phyloP scores from a whole-genome alignment of 352 stramenopile genomes.

The Phytophthora pinifolia region DNA sequence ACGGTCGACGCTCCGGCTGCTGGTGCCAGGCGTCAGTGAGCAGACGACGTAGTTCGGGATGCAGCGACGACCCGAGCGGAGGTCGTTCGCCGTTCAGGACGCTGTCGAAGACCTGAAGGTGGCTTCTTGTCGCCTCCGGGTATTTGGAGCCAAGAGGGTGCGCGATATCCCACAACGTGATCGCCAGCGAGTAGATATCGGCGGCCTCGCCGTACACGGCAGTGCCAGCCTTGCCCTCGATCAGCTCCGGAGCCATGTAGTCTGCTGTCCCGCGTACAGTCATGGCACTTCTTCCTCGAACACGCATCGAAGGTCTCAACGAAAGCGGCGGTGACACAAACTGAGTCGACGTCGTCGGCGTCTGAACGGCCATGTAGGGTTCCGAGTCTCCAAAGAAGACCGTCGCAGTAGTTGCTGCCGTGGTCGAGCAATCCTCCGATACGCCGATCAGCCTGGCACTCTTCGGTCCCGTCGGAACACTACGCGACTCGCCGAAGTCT shows the following conservation, averaged over 20 bases:
- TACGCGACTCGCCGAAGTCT: constrained; percentile 62
- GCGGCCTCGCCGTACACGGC: constrained; percentile 70
- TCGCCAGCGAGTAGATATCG: constrained; percentile 71
- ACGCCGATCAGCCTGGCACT: constrained; percentile 13
- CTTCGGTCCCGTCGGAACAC: constrained; percentile 31
- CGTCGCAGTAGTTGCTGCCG: constrained; percentile 17
- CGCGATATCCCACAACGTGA: constrained; percentile 81
- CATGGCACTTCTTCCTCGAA: constrained; percentile 45
- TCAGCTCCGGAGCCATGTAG: constrained; percentile 85
- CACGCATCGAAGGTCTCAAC: constrained; percentile 31
- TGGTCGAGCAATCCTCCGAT: constrained; percentile 11
- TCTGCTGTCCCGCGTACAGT: constrained; percentile 76
- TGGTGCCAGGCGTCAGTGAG: constrained; percentile 54
- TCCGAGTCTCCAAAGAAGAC: constrained; percentile 22
- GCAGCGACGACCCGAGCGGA: constrained; percentile 32
- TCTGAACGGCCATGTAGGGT: constrained; percentile 19
- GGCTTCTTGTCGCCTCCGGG: constrained; percentile 51
- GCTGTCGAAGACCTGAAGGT: constrained; percentile 69
- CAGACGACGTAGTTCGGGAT: constrained; percentile 46
- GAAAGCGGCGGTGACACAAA: constrained; percentile 18
- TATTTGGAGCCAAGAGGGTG: constrained; percentile 70
- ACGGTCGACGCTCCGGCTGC: constrained; percentile 50
- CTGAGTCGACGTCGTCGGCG: constrained; percentile 16
- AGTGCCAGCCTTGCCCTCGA: constrained; percentile 65
- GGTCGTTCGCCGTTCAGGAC: constrained; percentile 64